Evolutionary conservation across 148 eudicot species (phyloP), one percentile per base, ranked within the genome.

Genomic region (Talinum fruticosum): DNA sequence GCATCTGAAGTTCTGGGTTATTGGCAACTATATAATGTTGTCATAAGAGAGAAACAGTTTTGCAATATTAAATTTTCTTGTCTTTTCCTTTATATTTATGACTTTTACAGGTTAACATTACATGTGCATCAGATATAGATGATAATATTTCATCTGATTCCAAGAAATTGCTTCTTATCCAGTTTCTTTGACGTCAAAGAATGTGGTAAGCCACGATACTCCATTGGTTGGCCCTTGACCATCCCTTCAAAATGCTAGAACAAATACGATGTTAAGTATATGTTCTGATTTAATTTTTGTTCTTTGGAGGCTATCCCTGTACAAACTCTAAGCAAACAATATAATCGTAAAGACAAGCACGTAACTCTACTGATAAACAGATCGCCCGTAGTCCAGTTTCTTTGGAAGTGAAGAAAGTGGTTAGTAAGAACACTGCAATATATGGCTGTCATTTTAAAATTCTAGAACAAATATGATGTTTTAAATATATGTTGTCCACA

Each of bases 1-100:
- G 32, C 59, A 44, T 29, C 61, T 82, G 78, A 87, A 72, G 36
- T 72, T 90, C 69, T 38, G 88, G 97, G 97, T 92, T 78, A 13
- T 32, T 54, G 30, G 10, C 70, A 19, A 59, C 57, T 69, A 33
- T 65, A 32, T 29, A n/a, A 65, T 67, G 14, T 8, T 41, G 13
- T 41, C 47, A 41, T 14, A 41, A 41, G 12, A 41, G 12, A 41
- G 47, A 41, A 14, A 12, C n/a, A 41, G 23, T 41, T 69, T 65
- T 36, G n/a, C 66, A 24, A 26, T 61, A 10, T 84, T 38, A 2
- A 61, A 13, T 35, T 71, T 1, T 38, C 35, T 18, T 53, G 8
- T 19, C 16, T 64, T 73, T 53, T 13, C 28, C n/a, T n/a, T 66
- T n/a, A 23, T 33, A 29, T 66, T 33, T 18, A 66, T 66, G 34